Conservation (phyloP, 2,329 filamentous ascomycete species). For the Trichocomaceae sp. region DNA sequence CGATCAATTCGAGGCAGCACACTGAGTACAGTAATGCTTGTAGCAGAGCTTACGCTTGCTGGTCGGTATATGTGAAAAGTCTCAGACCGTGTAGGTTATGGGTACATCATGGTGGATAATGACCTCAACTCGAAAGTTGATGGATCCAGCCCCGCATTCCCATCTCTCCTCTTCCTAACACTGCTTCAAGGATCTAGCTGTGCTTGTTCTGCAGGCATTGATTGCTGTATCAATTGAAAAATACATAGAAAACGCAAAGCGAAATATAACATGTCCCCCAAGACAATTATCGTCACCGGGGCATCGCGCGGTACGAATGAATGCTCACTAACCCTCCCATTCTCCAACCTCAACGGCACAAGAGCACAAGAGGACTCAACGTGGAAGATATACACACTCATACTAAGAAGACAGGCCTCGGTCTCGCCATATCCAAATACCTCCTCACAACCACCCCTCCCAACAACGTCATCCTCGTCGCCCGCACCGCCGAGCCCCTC, state of each 20-base stretch:
- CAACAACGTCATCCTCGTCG: conserved; percentile 53
- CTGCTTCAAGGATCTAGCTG: too few relatives aligned
- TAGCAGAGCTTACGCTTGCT: too few relatives aligned
- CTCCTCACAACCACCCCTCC: conserved; percentile 46
- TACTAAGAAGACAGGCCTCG: conserved; percentile 45
- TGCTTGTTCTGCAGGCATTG: too few relatives aligned
- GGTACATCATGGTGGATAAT: too few relatives aligned
- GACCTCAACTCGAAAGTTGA: too few relatives aligned
- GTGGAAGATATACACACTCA: too few relatives aligned
- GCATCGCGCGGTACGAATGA: conserved; percentile 50
- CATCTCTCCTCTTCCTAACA: too few relatives aligned
- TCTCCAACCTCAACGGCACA: not conserved
- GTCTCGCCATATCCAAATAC: conserved; percentile 54
- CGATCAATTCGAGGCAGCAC: too few relatives aligned
- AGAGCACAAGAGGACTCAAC: not conserved
- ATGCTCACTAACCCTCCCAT: not conserved
- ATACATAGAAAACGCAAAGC: not conserved
- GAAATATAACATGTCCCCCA: conserved; percentile 41
- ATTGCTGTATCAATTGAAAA: not conserved
- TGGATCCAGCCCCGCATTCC: too few relatives aligned
- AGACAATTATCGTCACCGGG: conserved; percentile 65
- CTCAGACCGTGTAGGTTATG: too few relatives aligned
- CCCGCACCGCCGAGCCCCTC: conserved; percentile 51
- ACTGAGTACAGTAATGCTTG: too few relatives aligned
- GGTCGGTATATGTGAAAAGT: too few relatives aligned